phyloP scores from a whole-genome alignment of 179 eudicot genomes.

The Beta macrorhiza region DNA sequence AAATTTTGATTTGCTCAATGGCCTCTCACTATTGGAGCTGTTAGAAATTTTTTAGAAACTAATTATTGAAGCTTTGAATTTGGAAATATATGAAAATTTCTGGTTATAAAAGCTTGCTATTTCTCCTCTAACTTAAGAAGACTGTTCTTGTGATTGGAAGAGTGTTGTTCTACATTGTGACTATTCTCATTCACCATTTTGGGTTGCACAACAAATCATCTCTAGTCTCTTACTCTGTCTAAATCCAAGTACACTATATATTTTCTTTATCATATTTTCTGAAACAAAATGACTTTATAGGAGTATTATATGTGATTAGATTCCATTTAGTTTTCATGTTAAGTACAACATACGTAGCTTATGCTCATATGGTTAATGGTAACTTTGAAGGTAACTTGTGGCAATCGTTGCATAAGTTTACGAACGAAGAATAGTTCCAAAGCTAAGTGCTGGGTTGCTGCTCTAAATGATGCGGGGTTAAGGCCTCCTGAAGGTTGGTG shows the following conservation, averaged over 20 bases:
- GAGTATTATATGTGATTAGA: neutral
- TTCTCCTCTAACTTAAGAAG: neutral
- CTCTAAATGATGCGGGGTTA: conserved; percentile 89
- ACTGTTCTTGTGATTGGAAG: neutral
- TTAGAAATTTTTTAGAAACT: neutral
- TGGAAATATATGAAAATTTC: neutral
- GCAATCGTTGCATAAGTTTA: conserved; percentile 68
- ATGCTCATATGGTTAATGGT: conserved; percentile 14
- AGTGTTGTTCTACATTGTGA: neutral
- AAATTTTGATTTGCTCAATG: neutral
- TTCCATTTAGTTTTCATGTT: neutral
- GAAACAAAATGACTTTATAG: neutral
- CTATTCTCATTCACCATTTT: neutral
- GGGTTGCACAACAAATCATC: neutral
- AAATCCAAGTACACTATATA: neutral
- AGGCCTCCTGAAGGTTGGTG: conserved; percentile 97
- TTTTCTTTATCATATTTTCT: neutral
- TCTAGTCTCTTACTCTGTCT: neutral
- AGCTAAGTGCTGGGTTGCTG: conserved; percentile 86
- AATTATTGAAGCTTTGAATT: neutral
- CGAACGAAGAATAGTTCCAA: conserved; percentile 65
- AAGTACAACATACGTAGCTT: conserved; percentile 4
- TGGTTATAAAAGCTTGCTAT: neutral
- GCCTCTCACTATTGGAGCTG: neutral
- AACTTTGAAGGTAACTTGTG: conserved; percentile 68